Conservation (phyloP, 768 basidiomycete species). For the Mycena crocata region DNA sequence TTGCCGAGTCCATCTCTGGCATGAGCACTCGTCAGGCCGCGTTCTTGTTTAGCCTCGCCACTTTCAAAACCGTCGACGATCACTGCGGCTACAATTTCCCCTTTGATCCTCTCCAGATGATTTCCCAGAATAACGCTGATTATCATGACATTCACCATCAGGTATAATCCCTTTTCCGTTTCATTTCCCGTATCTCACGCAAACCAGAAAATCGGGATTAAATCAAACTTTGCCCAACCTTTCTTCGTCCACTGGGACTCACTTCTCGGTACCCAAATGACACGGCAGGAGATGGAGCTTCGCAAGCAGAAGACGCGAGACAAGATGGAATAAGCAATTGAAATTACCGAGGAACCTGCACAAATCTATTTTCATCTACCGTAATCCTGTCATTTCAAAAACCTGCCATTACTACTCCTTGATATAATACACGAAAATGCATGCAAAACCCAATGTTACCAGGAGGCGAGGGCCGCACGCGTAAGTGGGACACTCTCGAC, state of each 20-base stretch:
- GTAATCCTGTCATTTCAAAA: constrained; percentile 13
- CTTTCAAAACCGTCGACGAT: constrained; percentile 94
- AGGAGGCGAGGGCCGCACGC: constrained; percentile 63
- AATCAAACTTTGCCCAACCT: constrained; percentile 95
- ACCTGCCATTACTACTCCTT: constrained; percentile 20
- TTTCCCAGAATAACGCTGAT: constrained; percentile 91
- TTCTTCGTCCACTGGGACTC: constrained; percentile 97
- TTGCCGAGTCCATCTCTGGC: constrained; percentile 76
- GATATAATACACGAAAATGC: constrained; percentile 30
- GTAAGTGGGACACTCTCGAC: constrained; percentile 73
- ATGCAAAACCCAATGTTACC: constrained; percentile 51
- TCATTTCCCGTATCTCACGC: background rate
- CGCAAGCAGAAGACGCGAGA: constrained; percentile 53
- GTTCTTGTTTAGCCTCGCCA: constrained; percentile 85
- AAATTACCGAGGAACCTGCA: background rate
- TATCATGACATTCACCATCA: constrained; percentile 99
- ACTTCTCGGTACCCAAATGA: constrained; percentile 87
- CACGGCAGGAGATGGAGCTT: constrained; percentile 70
- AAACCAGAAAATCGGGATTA: constrained; percentile 80
- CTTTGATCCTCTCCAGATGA: constrained; percentile 90
- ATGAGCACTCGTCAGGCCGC: constrained; percentile 88
- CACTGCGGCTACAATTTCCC: constrained; percentile 93
- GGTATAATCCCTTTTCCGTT: constrained; percentile 53
- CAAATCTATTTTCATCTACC: background rate
- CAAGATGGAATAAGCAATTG: constrained; percentile 43